These are phyloP conservation scores for Colletotrichum liriopes DNA, from an alignment of 2,329 filamentous ascomycete species.

Conservation along the genomic window DNA sequence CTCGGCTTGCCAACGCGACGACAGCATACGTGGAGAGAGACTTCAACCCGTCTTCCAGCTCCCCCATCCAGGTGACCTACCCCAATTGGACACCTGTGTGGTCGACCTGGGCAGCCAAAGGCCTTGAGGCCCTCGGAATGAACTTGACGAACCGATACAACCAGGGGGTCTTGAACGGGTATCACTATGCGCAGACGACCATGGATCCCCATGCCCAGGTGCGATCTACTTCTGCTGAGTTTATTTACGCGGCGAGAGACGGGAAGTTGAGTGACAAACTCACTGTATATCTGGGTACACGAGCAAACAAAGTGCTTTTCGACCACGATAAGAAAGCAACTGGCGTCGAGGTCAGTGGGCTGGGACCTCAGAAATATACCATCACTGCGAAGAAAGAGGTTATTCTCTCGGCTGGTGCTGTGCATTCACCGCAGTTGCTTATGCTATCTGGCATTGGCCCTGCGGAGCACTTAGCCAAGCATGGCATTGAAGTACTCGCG, in stretches of 20 bases:
- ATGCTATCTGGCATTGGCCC: slow-evolving; percentile 58
- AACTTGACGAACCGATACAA: too few relatives aligned
- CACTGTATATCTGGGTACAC: slow-evolving; percentile 45
- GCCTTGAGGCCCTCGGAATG: too few relatives aligned
- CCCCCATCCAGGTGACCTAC: slow-evolving; percentile 46
- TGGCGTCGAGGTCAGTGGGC: slow-evolving; percentile 54
- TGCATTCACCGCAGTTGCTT: slow-evolving; percentile 36
- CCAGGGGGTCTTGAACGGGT: too few relatives aligned
- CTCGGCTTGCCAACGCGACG: slow-evolving; percentile 43
- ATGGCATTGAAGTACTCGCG: slow-evolving; percentile 59
- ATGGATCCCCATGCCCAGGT: too few relatives aligned
- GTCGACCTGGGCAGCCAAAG: too few relatives aligned
- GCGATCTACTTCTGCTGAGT: too few relatives aligned
- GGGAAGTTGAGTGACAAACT: too few relatives aligned
- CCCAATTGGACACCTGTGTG: slow-evolving; percentile 47
- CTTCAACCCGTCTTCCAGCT: slow-evolving; percentile 39
- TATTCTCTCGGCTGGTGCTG: slow-evolving; percentile 27
- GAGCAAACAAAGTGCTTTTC: slow-evolving; percentile 63
- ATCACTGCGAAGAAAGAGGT: slow-evolving; percentile 36
- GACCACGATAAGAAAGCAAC: slow-evolving; percentile 56
- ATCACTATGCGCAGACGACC: too few relatives aligned
- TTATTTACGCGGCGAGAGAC: too few relatives aligned
- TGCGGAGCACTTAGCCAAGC: slow-evolving; percentile 53
- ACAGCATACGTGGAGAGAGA: slow-evolving; percentile 45
- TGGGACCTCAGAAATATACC: slow-evolving; percentile 34